Conservation (phyloP, 2,329 filamentous ascomycete species). For the Cordyceps militaris region DNA sequence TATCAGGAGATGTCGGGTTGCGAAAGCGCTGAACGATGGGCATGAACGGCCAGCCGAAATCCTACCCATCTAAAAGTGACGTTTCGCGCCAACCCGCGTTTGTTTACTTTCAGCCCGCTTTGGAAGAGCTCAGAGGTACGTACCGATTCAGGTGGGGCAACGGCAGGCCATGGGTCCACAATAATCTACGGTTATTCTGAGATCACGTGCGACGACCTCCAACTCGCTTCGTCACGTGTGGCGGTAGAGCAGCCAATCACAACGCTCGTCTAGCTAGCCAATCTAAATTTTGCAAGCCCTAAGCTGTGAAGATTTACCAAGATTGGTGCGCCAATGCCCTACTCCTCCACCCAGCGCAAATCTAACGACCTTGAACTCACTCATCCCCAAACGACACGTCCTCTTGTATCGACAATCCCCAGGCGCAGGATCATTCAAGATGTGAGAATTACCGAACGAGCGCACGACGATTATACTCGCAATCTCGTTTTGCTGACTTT, state of each 20-base stretch:
- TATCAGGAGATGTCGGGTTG: slow-evolving; percentile 11
- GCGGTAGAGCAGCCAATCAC: slow-evolving; percentile 15
- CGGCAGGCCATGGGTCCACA: neutral
- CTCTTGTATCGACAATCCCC: slow-evolving; percentile 31
- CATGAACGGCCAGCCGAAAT: neutral
- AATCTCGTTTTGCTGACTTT: slow-evolving; percentile 11
- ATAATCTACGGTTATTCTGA: neutral
- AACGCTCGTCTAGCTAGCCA: slow-evolving; percentile 24
- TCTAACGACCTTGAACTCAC: slow-evolving; percentile 28
- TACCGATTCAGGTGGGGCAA: slow-evolving; percentile 15
- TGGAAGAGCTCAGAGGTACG: slow-evolving; percentile 11
- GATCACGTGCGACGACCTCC: slow-evolving; percentile 10
- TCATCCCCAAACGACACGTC: slow-evolving; percentile 33
- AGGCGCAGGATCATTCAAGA: slow-evolving; percentile 38
- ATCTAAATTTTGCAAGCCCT: slow-evolving; percentile 36
- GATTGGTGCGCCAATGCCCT: slow-evolving; percentile 30
- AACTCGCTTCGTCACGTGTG: slow-evolving; percentile 25
- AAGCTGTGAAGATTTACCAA: slow-evolving; percentile 28
- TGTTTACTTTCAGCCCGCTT: slow-evolving; percentile 30
- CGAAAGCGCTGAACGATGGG: slow-evolving; percentile 10
- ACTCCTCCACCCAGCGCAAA: slow-evolving; percentile 31
- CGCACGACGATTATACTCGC: slow-evolving; percentile 1
- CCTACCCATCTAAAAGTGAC: slow-evolving; percentile 1
- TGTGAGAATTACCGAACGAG: slow-evolving; percentile 27
- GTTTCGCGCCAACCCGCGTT: slow-evolving; percentile 28